Percentiles rank a stretch among this genome's conserved stretches.
These are phyloP conservation scores for Ophioceras dolichostomum DNA, from an alignment of 2,329 filamentous ascomycete species.

Conservation along the genomic window DNA sequence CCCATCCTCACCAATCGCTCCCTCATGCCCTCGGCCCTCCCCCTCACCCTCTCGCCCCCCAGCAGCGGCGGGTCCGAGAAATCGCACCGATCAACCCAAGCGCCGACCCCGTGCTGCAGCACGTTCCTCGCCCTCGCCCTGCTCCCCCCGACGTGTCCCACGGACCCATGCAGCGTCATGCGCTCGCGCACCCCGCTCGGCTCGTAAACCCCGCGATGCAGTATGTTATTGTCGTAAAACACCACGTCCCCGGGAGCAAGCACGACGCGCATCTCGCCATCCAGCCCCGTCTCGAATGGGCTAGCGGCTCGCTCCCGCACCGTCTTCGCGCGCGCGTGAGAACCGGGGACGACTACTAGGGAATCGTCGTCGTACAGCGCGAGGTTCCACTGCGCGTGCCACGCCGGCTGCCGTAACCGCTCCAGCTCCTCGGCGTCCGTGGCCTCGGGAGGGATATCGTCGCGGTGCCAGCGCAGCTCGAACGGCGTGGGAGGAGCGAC, in stretches of 20 bases:
- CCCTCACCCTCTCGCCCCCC: slow-evolving; percentile 24
- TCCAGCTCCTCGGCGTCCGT: slow-evolving; percentile 53
- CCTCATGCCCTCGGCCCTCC: slow-evolving; percentile 51
- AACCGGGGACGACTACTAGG: slow-evolving; percentile 66
- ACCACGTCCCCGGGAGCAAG: slow-evolving; percentile 66
- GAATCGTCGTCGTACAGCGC: slow-evolving; percentile 65
- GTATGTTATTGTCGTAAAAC: slow-evolving; percentile 86
- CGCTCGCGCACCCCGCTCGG: slow-evolving; percentile 43
- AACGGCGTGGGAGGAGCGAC: slow-evolving; percentile 62
- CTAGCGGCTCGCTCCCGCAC: slow-evolving; percentile 53
- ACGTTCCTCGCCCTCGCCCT: slow-evolving; percentile 54
- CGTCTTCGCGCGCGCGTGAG: slow-evolving; percentile 60
- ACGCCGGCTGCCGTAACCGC: slow-evolving; percentile 46
- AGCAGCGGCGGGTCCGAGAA: slow-evolving; percentile 23
- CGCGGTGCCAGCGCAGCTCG: slow-evolving; percentile 71
- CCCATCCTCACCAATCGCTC: slow-evolving; percentile 50
- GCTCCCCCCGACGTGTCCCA: slow-evolving; percentile 47
- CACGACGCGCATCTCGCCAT: slow-evolving; percentile 52
- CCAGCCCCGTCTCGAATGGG: slow-evolving; percentile 49
- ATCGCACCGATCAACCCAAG: slow-evolving; percentile 49
- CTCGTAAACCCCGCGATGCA: slow-evolving; percentile 60
- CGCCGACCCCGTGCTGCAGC: slow-evolving; percentile 60
- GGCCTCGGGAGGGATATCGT: slow-evolving; percentile 63
- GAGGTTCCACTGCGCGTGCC: slow-evolving; percentile 81
- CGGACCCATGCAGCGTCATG: slow-evolving; percentile 61